A percentile compares a stretch with the other conserved stretches of the same genome.
Conservation (phyloP, 2,329 filamentous ascomycete species). For the Colletotrichum noveboracense region DNA sequence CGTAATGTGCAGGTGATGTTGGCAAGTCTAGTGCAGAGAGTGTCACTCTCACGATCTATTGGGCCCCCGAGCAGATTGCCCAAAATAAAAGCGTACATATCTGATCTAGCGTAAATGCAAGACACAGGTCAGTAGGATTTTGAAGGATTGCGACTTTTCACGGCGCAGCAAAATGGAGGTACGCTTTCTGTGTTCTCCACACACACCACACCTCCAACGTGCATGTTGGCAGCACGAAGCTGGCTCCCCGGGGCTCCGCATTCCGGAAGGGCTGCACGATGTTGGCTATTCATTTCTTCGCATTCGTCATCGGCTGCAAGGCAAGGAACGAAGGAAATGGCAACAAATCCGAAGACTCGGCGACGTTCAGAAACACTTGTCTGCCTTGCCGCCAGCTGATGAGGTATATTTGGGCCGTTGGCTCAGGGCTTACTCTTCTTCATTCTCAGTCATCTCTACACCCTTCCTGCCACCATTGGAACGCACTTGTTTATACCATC, state of each 20-base stretch:
- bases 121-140: conserved; percentile 3
- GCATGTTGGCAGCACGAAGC: background rate
- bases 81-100: background rate
- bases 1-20: background rate
- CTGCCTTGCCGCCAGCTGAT: background rate
- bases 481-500: background rate
- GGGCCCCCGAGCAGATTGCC: background rate
- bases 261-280: background rate
- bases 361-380: background rate
- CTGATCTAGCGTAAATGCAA: background rate
- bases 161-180: background rate
- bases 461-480: background rate
- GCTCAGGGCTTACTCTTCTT: background rate
- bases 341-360: background rate
- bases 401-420: background rate
- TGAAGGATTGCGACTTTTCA: background rate
- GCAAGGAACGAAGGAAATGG: background rate
- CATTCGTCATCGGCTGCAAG: background rate
- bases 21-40: background rate
- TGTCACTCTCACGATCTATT: background rate
- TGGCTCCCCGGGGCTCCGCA: background rate
- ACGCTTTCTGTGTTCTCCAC: background rate
- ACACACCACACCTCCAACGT: background rate
- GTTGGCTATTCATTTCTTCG: background rate
- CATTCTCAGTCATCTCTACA: background rate